Base-by-base conservation (phyloP, 805 yeast species). In the Candida ascalaphidarum region DNA sequence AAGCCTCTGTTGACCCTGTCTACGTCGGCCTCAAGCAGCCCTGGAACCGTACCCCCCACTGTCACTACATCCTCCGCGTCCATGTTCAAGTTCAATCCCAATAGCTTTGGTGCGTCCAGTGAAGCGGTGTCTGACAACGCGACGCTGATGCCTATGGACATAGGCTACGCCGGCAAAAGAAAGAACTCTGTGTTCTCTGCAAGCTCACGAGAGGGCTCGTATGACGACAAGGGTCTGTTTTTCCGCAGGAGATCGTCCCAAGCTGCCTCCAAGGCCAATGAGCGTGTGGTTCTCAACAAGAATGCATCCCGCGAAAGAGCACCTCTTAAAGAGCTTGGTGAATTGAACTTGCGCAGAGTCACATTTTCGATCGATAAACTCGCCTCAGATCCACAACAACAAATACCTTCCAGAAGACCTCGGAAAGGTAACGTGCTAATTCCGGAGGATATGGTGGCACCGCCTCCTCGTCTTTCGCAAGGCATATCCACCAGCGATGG, bases 311-410 rank as follows among this genome's bases (percentile, higher is more conserved):
- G 61, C 32, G 46, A 50, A 16, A 37, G 48, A n/a, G 31, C 54
- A 13, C 65, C 63, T 5, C 38, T 61, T 1, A 48, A 46, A 13
- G 56, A 46, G 19, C 37, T 57, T 36, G 43, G 61, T 48, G 39
- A 36, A 5, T 41, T 56, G 5, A 48, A 52, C 11, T 57, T 82
- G 48, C 67, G 71, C 37, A 61, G 88, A 35, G 95, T 85, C 4
- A 68, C 75, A 0, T 88, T 88, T 52, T 85, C 92, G 0, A 65
- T 84, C 4, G 81, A 81, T 28, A 74, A 78, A 29, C 70, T 85
- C 35, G 66, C 65, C 0, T 65, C 63, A 36, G 96, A 88, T 51
- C 55, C 53, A 3, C 78, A 72, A 40, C 79, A 72, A 41, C 79
- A 72, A 43, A 71, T 72, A 27, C 79, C 79, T 1, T 68, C 77